Percentiles rank a stretch among this genome's conserved stretches.
Conservation (phyloP, 2,329 filamentous ascomycete genomes). For the Fusarium sp. region DNA sequence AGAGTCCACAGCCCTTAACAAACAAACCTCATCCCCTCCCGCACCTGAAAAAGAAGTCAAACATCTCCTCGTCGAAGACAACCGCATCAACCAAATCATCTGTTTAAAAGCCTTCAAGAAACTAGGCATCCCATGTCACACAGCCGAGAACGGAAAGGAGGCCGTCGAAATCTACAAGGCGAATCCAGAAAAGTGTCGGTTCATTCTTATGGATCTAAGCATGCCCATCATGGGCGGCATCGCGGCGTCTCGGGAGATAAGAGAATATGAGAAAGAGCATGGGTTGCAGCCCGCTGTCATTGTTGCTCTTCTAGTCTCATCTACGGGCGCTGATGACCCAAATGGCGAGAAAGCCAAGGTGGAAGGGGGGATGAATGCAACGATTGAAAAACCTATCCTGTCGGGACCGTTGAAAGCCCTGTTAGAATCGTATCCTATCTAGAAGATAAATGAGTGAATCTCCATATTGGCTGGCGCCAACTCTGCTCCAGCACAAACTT, state of each 20-base stretch:
- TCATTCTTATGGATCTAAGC: slow-evolving; percentile 7
- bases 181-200: not conserved
- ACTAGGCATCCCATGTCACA: not conserved
- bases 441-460: not conserved
- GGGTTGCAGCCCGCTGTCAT: not conserved
- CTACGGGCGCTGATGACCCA: not conserved
- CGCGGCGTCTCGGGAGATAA: not conserved
- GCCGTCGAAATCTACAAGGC: slow-evolving; percentile 5
- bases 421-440: not conserved
- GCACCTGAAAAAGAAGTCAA: not conserved
- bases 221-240: slow-evolving; percentile 21
- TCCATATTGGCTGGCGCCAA: not conserved
- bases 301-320: not conserved
- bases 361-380: not conserved
- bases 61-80: slow-evolving; percentile 16
- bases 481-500: not conserved
- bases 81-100: not conserved
- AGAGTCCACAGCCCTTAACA: not conserved
- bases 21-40: not conserved
- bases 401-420: not conserved
- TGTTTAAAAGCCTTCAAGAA: not conserved
- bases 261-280: slow-evolving; percentile 1
- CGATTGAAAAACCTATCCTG: not conserved
- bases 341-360: not conserved
- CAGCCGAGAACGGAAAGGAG: slow-evolving; percentile 8